Conservation (phyloP, 208 protist species). For the Wallacemonas rigidus region DNA sequence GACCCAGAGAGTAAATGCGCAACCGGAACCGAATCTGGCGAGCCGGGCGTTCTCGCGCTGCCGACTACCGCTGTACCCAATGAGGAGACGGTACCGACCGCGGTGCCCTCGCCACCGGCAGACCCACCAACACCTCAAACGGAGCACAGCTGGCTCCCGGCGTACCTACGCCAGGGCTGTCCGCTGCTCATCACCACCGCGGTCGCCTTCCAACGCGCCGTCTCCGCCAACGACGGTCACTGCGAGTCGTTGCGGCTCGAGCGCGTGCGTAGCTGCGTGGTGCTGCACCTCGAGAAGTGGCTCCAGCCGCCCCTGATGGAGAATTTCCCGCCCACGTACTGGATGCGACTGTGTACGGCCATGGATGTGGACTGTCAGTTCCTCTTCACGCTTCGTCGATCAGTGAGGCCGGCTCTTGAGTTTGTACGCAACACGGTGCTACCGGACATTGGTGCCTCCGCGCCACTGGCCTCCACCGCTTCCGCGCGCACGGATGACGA, state of each 20-base stretch:
- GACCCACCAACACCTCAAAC: background rate
- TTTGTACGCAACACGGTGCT: slow-evolving; percentile 54
- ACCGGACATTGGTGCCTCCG: slow-evolving; percentile 37
- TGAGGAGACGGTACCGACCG: background rate
- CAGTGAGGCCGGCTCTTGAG: slow-evolving; percentile 34
- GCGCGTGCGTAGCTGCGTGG: slow-evolving; percentile 46
- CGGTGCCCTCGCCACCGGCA: background rate
- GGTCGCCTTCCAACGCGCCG: slow-evolving; percentile 36
- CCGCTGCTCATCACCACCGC: slow-evolving; percentile 60
- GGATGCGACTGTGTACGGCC: slow-evolving; percentile 62
- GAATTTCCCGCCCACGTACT: slow-evolving; percentile 35
- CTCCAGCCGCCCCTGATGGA: slow-evolving; percentile 46
- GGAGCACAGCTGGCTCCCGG: slow-evolving; percentile 21
- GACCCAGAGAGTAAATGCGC: too few species aligned
- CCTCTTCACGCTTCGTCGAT: slow-evolving; percentile 44
- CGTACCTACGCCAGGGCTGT: slow-evolving; percentile 38
- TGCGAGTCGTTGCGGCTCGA: slow-evolving; percentile 59
- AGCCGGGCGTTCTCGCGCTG: too few species aligned
- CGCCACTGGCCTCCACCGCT: slow-evolving; percentile 11
- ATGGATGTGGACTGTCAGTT: slow-evolving; percentile 86
- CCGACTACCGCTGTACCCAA: too few species aligned
- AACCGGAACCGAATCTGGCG: too few species aligned
- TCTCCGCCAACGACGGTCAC: slow-evolving; percentile 21
- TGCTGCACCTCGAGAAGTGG: slow-evolving; percentile 49
- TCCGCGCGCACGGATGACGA: background rate